Evolutionary conservation across 2,329 filamentous ascomycete genomes (phyloP), one percentile per base, ranked within the genome.

Genomic region (Cytospora paraplurivora): DNA sequence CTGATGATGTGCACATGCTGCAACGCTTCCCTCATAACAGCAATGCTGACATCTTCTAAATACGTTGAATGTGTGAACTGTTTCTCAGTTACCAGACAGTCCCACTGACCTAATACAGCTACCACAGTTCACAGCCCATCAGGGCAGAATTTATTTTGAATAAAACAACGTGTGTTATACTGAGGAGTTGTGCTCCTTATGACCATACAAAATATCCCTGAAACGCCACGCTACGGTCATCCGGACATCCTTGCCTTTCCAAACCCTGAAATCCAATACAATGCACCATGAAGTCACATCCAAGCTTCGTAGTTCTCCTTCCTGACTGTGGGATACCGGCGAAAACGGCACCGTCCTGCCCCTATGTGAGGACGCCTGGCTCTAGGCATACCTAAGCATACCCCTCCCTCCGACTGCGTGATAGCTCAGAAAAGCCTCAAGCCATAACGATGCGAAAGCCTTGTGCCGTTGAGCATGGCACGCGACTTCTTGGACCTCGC

Each of bases 401-500:
- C 7, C 3, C n/a, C 44, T 21, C 44, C 3, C 17, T 12, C 8
- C 8, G 7, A 47, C 44, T 47, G n/a, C 44, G 10, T 21, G 44
- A 52, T 15, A 33, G 11, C 8, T 86, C 68, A 75, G 74, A 19
- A 72, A 71, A 96, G 82, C 77, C 90, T 92, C 68, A 96, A 78
- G 32, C 85, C 81, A 35, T 88, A 86, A 66, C 87, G 85, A 72
- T 85, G 88, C 70, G 82, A 79, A 69, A 83, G 80, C 71, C 82
- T 85, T 33, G 85, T 90, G 69, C 84, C 88, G 77, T 88, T 92
- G 60, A 93, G 81, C 92, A 97, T 94, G 37, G 93, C 93, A 57
- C 90, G 84, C 44, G 83, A 81, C 80, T 94, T 96, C 73, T 91
- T 91, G 6, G 90, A 89, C 32, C 91, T 85, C 58, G 88, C 85